Evolutionary conservation across 2,329 filamentous ascomycete species (phyloP).

Genomic region (Phialophora verrucosa): DNA sequence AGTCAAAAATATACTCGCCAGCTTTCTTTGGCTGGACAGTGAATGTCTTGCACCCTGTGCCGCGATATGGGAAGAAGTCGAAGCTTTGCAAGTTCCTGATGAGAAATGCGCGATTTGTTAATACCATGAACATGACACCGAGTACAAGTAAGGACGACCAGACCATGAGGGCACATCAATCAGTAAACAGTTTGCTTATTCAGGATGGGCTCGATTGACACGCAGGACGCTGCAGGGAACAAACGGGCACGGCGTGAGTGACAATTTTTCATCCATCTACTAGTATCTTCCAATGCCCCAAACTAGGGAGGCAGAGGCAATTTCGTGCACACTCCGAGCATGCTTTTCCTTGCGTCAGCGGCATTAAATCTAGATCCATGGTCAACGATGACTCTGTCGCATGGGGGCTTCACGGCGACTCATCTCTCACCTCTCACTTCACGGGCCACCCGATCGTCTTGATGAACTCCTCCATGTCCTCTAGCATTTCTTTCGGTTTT

Average conservation of each 20-base stretch:
- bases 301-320: no score
- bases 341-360: no score
- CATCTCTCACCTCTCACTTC: conserved; percentile 3
- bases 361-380: not conserved
- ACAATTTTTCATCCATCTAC: no score
- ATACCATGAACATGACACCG: no score
- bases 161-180: no score
- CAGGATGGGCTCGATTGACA: no score
- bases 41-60: conserved; percentile 17
- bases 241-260: no score
- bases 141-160: no score
- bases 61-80: conserved; percentile 17
- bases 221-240: no score
- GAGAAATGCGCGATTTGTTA: conserved; percentile 3
- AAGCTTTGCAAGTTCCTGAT: not conserved
- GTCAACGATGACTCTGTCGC: not conserved
- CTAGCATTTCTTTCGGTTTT: conserved; percentile 51
- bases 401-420: not conserved
- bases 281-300: no score
- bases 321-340: no score
- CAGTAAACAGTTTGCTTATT: not conserved
- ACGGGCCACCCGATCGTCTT: conserved; percentile 30
- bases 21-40: conserved; percentile 21
- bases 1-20: conserved; percentile 1
- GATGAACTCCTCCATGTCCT: conserved; percentile 49